phyloP scores from a whole-genome alignment of 805 yeast species.

The Jamesozyma rosinii region DNA sequence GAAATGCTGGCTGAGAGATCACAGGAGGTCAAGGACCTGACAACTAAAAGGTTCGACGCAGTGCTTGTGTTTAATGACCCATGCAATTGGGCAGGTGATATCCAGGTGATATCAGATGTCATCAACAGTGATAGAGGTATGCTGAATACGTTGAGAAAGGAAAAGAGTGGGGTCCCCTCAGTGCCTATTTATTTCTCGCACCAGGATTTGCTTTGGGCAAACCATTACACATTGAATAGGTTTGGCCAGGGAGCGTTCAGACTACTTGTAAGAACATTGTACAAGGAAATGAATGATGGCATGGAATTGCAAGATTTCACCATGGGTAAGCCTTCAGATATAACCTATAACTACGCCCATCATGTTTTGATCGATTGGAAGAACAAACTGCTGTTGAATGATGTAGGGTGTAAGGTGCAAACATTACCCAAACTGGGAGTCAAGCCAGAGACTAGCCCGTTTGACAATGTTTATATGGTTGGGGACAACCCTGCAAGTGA shows the following conservation, averaged over 20 bases:
- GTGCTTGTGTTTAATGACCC: constrained; percentile 82
- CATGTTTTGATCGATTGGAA: constrained; percentile 51
- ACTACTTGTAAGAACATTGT: constrained; percentile 50
- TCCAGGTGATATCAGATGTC: constrained; percentile 67
- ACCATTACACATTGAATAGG: constrained; percentile 65
- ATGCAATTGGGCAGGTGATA: constrained; percentile 76
- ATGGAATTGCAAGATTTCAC: constrained; percentile 42
- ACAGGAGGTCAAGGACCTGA: constrained; percentile 17
- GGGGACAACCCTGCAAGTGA: constrained; percentile 96
- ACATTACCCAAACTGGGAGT: constrained; percentile 38
- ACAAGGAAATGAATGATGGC: constrained; percentile 43
- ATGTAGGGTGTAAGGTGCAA: constrained; percentile 15
- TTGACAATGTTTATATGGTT: constrained; percentile 75
- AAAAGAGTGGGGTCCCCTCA: constrained; percentile 36
- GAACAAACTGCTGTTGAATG: constrained; percentile 27
- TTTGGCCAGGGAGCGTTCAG: constrained; percentile 90
- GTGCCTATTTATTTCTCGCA: constrained; percentile 74
- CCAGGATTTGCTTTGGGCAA: constrained; percentile 82
- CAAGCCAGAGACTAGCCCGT: constrained; percentile 36
- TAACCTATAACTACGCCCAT: constrained; percentile 79
- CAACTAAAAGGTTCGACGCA: constrained; percentile 50
- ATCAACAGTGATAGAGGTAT: constrained; percentile 54
- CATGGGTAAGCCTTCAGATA: constrained; percentile 72
- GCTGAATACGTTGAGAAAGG: constrained; percentile 49
- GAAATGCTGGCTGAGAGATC: constrained; percentile 37